Base-by-base conservation (phyloP, 2,329 filamentous ascomycete species). In the Talaromyces sp. region DNA sequence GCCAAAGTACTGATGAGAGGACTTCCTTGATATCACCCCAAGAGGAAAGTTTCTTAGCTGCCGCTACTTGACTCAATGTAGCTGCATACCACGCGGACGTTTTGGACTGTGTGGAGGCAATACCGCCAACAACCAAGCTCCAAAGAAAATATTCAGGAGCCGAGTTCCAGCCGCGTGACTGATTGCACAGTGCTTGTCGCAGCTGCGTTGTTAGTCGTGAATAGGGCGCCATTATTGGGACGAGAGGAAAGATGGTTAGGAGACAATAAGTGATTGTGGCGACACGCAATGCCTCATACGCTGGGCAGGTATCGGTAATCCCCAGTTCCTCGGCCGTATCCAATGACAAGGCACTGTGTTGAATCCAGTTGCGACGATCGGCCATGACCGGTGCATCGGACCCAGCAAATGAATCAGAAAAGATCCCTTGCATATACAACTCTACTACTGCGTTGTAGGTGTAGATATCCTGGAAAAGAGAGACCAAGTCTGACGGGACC, bases 361-460 rank as follows among this genome's bases (percentile, higher is more conserved):
- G 66, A 21, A 67, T 64, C 12, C 63, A 67, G 50, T 68, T 69
- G 14, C 67, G 61, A 38, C 67, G 62, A 56, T 69, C 65, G 9
- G 62, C 59, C 38, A 68, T 58, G 27, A 60, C 57, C 17, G 63
- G 57, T 29, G 58, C 46, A 27, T 60, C 57, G 12, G 63, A 63
- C 11, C 61, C 57, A 27, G 61, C 62, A 57, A 59, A 59, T 27
- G 56, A 56, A 3, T 53, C 50, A 24, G 60, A n/a, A n/a, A 64
- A 65, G 41, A 62, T 61, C 24, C 56, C 57, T 43, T 65, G 58
- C 43, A 65, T 63, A 27, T 65, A 63, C 35, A 67, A 59, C 46
- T 68, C 64, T n/a, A 68, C 61, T 10, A 65, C 65, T 35, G 65
- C 61, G 12, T 66, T 67, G 54, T 68, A 68, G 53, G 63, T 62